Percentiles rank a stretch among this genome's conserved stretches.
These are phyloP conservation scores for Hypericum androsaemum DNA, from an alignment of 345 rosid genomes.

Conservation along the genomic window DNA sequence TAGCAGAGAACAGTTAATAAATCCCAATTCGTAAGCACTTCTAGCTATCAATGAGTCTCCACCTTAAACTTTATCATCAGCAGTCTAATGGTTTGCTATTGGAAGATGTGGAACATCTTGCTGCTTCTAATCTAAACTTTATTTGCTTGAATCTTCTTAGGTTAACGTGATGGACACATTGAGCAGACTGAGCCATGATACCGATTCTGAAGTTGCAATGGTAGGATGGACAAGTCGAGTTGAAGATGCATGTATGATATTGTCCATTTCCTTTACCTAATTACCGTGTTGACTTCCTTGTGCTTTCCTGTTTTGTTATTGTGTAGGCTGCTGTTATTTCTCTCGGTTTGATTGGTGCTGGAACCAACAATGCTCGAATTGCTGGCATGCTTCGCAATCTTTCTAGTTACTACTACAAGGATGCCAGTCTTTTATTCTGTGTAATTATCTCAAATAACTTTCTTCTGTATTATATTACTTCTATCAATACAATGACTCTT, in stretches of 20 bases:
- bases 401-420: conserved; percentile 90
- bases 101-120: not conserved
- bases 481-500: not conserved
- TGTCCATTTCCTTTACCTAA: not conserved
- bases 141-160: conserved; percentile 23
- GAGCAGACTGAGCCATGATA: conserved; percentile 94
- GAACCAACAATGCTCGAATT: conserved; percentile 92
- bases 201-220: conserved; percentile 97
- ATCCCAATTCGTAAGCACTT: too few relatives aligned
- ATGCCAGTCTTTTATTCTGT: conserved; percentile 76
- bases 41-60: too few relatives aligned
- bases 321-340: conserved; percentile 84
- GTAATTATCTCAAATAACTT: conserved; percentile 27
- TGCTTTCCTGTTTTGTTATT: conserved; percentile 14
- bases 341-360: conserved; percentile 89
- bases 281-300: not conserved
- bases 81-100: too few relatives aligned
- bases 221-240: conserved; percentile 25
- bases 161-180: conserved; percentile 93
- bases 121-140: not conserved
- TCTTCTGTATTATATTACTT: conserved; percentile 3
- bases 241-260: too few relatives aligned
- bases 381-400: conserved; percentile 97
- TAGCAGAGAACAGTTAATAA: too few relatives aligned
- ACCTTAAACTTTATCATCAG: too few relatives aligned